A percentile compares a stretch with the other conserved stretches of the same genome.
These are phyloP conservation scores for Neoboletus subvelutipes DNA, from an alignment of 768 basidiomycete genomes.

Conservation along the genomic window DNA sequence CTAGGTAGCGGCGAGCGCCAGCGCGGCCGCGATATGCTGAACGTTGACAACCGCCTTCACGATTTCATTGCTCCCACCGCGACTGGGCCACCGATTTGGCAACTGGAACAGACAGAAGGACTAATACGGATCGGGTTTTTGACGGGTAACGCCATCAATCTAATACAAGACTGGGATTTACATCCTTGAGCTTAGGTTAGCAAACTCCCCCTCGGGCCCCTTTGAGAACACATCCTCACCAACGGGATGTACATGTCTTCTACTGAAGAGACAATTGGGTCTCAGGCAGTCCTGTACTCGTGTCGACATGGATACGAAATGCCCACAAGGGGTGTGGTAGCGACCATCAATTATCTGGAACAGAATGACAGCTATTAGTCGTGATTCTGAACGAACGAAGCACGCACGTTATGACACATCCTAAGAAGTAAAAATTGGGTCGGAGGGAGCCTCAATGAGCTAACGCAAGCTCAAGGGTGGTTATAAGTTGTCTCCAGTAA, in stretches of 20 bases:
- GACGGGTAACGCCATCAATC: conserved; percentile 66
- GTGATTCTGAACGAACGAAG: not conserved
- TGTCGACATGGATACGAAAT: conserved; percentile 73
- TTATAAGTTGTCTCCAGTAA: conserved; percentile 18
- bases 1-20: conserved; percentile 18
- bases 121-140: conserved; percentile 73
- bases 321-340: conserved; percentile 65
- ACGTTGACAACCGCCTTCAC: conserved; percentile 7
- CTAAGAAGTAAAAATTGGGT: conserved; percentile 17
- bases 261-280: conserved; percentile 68
- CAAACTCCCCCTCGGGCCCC: not conserved
- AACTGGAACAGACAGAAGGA: conserved; percentile 44
- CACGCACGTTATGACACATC: conserved; percentile 77
- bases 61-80: conserved; percentile 19
- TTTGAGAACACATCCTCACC: conserved; percentile 36
- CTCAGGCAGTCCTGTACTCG: conserved; percentile 63
- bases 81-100: conserved; percentile 20
- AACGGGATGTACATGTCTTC: conserved; percentile 55
- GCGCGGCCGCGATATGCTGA: conserved; percentile 19
- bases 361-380: not conserved
- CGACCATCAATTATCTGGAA: conserved; percentile 73
- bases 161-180: conserved; percentile 52
- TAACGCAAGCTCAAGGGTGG: conserved; percentile 17
- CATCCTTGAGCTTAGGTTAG: conserved; percentile 43
- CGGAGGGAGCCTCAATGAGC: conserved; percentile 13